These are phyloP conservation scores for Lipomyces starkeyi DNA, from an alignment of 805 yeast genomes.

Conservation along the genomic window DNA sequence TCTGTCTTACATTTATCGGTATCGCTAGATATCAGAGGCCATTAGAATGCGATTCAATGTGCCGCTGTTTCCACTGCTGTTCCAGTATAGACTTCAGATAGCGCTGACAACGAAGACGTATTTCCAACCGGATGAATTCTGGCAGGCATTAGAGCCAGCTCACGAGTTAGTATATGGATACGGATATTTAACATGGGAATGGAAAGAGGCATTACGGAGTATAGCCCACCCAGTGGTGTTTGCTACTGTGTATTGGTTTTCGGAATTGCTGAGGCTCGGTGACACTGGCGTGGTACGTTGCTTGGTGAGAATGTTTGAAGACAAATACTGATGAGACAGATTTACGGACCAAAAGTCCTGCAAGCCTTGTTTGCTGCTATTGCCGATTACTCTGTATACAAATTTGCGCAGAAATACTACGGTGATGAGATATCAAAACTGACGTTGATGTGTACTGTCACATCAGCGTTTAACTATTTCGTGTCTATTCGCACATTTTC, in stretches of 20 bases:
- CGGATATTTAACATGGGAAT: slow-evolving; percentile 94
- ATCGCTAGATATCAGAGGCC: neutral
- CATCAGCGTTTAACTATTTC: slow-evolving; percentile 82
- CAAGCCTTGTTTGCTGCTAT: slow-evolving; percentile 73
- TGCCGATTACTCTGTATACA: slow-evolving; percentile 68
- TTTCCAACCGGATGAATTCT: slow-evolving; percentile 96
- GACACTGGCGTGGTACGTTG: slow-evolving; percentile 47
- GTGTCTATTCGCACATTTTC: slow-evolving; percentile 82
- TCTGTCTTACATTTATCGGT: neutral
- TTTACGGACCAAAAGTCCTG: slow-evolving; percentile 62
- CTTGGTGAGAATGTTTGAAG: neutral
- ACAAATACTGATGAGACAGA: slow-evolving; percentile 8
- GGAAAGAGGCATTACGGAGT: slow-evolving; percentile 77
- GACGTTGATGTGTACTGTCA: slow-evolving; percentile 55
- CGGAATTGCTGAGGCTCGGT: slow-evolving; percentile 47
- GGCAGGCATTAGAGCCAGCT: slow-evolving; percentile 93
- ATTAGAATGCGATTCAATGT: slow-evolving; percentile 1
- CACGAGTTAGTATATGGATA: slow-evolving; percentile 73
- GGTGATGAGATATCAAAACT: slow-evolving; percentile 38
- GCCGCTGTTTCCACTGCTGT: slow-evolving; percentile 3
- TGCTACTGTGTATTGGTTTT: slow-evolving; percentile 52
- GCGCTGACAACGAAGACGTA: slow-evolving; percentile 70
- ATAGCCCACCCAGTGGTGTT: slow-evolving; percentile 80
- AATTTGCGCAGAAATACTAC: slow-evolving; percentile 51
- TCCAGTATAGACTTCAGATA: slow-evolving; percentile 62